These are phyloP conservation scores for Fusarium mangiferae DNA, from an alignment of 2,329 filamentous ascomycete genomes.

Conservation along the genomic window DNA sequence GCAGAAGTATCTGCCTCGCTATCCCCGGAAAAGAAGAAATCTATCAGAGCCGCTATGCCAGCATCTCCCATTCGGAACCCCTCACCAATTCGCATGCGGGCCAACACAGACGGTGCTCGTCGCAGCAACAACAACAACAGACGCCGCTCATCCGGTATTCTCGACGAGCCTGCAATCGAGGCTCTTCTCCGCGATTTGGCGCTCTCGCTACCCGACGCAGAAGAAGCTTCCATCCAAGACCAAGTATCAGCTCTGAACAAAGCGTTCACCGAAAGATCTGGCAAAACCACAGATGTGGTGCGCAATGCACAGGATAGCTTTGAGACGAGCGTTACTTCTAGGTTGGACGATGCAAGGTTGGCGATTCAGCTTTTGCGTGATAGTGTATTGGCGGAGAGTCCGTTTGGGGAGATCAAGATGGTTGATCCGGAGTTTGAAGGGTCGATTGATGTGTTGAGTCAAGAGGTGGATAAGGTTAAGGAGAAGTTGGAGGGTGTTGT, in stretches of 20 bases:
- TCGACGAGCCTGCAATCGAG: slow-evolving; percentile 55
- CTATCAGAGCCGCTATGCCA: slow-evolving; percentile 38
- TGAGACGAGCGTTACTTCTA: slow-evolving; percentile 55
- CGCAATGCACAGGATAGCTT: slow-evolving; percentile 60
- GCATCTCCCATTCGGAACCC: slow-evolving; percentile 51
- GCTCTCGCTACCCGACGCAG: slow-evolving; percentile 52
- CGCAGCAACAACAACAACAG: slow-evolving; percentile 20
- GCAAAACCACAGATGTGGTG: slow-evolving; percentile 57
- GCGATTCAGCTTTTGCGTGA: slow-evolving; percentile 62
- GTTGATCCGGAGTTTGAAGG: slow-evolving; percentile 64
- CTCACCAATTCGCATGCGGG: slow-evolving; percentile 51
- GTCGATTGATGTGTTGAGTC: slow-evolving; percentile 58
- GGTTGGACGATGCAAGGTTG: slow-evolving; percentile 59
- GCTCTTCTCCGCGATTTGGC: slow-evolving; percentile 61
- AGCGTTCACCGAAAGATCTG: slow-evolving; percentile 52
- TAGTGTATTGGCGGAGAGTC: slow-evolving; percentile 63
- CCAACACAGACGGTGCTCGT: slow-evolving; percentile 37
- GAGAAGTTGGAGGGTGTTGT: slow-evolving; percentile 54
- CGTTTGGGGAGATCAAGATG: slow-evolving; percentile 59
- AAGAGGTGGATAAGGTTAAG: slow-evolving; percentile 56
- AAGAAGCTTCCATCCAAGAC: slow-evolving; percentile 39
- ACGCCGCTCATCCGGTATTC: slow-evolving; percentile 52
- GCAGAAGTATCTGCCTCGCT: slow-evolving; percentile 53
- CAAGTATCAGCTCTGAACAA: slow-evolving; percentile 50
- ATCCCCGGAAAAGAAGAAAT: slow-evolving; percentile 37